Base-by-base conservation (phyloP, 805 yeast species). In the Wickerhamiella bombiphila region DNA sequence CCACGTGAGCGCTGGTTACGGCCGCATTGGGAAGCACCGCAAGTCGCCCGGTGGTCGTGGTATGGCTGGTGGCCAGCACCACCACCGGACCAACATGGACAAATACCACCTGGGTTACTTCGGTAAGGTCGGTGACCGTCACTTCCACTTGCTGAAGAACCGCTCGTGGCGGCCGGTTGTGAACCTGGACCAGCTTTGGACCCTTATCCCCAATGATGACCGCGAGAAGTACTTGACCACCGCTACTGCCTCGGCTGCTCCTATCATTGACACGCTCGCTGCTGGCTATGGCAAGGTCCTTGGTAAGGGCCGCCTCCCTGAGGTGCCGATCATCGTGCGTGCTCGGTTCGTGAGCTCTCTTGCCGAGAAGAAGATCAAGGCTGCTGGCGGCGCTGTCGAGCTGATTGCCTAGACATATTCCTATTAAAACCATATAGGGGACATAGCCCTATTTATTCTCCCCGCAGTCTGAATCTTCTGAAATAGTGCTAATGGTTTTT, bases 21-120 rank as follows among this genome's bases (percentile, higher is more conserved):
- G 98, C 81, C 93, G 99, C 78, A 72, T 91, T 70, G 99, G 99
- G 72, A 91, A 91, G 80, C 98, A 91, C 93, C 86, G 98, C 85
- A 91, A 91, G 94, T 91, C 81, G 63, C 96, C 98, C 56, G 98
- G 98, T 91, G 98, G 98, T 74, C 86, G 97, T 74, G 99, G 99
- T 91, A 88, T 72, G 86, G 99, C 99, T 67, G 99, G 99, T 88
- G 99, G 99, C 83, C 88, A 75, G 73, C 97, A 88, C 72, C 99
- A 91, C 73, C 98, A 91, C 95, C 83, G 99, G 78, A 86, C 91
- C 69, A 91, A 91, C 77, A 70, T 91, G 74, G 99, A 91, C 70
- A 91, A 88, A 72, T 91, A 81, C 94, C 99, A 91, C 71, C 98
- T 98, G 63, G 99, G 99, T 85, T 91, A 91, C 88, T 91, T 91